Base-by-base conservation (phyloP, 371 early-diverging fungal species). In the Mortierella sp. region DNA sequence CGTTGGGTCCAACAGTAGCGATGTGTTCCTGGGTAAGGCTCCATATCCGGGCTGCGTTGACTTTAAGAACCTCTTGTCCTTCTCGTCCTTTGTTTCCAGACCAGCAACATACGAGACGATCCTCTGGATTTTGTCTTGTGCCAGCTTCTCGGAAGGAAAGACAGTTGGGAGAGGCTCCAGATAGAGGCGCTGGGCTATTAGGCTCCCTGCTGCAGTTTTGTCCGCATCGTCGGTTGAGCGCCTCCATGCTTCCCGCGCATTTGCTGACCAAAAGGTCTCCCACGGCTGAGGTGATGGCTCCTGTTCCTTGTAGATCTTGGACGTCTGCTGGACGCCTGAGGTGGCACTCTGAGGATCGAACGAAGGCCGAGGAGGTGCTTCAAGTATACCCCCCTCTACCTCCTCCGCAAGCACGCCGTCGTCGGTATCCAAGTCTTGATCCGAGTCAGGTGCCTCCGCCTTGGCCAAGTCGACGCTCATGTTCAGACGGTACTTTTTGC, bases 21-120 rank as follows among this genome's bases (percentile, higher is more conserved):
- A 77, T 0, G 71, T 69, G 19, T 71, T 63, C 61, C 53, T 48
- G 13, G 82, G 81, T 24, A 77, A 26, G 19, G 73, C 24, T 22
- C 81, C 81, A 70, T 80, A 80, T 31, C 81, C 81, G 6, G 81
- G 81, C 3, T 61, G 76, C 73, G 64, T 70, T 41, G n/a, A 34
- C 48, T 34, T 74, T 74, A 34, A 34, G 61, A 8, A 19, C 19
- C 9, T 31, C 37, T 31, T 8, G 9, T 34, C 16, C 1, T 29
- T 14, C 24, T 68, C 44, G 41, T 61, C 53, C 14, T 50, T 43
- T 9, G 61, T 22, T 34, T 61, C 61, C 34, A 61, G 61, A 9
- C 22, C 22, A 7, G 37, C 34, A 22, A 61, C 39, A 37, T 61
- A 22, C 6, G 61, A 19, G 9, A 22, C 4, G 29, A 74, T 40